Evolutionary conservation across 805 yeast genomes (phyloP), one percentile per base, ranked within the genome.

Genomic region (Groenewaldozyma salmanticensis): DNA sequence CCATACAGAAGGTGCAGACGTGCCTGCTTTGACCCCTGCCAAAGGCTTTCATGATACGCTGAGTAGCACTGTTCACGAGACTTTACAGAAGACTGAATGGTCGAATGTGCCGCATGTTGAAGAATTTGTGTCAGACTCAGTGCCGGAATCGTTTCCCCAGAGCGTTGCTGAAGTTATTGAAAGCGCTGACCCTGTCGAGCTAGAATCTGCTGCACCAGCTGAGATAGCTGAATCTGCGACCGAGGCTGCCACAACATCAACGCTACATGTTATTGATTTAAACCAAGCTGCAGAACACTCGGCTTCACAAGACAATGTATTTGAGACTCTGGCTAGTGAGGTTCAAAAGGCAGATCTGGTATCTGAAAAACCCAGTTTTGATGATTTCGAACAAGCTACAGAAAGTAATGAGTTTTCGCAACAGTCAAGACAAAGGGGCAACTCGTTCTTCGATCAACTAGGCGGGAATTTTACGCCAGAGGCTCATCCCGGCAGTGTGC

Each of bases 391-490:
- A n/a, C 16, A 15, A n/a, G 33, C 18, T n/a, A n/a, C n/a, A n/a
- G n/a, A n/a, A n/a, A n/a, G n/a, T n/a, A 6, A 33, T 17, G 17
- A 13, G n/a, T 9, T 18, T 33, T 9, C n/a, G 16, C 11, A n/a
- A 7, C 6, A 15, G n/a, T 18, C 15, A 33, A 6, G 21, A 9
- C 7, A n/a, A 6, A 17, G 36, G 7, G n/a, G 36, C n/a, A n/a
- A 33, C 36, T 18, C 36, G 13, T 33, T 33, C 19, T 33, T 33
- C n/a, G 36, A 19, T 15, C 15, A 31, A 18, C 33, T 31, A 7
- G 33, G 15, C 6, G 33, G 15, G 7, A 18, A 31, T 31, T n/a
- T n/a, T n/a, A n/a, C n/a, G n/a, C n/a, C n/a, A n/a, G n/a, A n/a
- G n/a, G n/a, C n/a, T n/a, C n/a, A n/a, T n/a, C n/a, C n/a, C n/a